These are phyloP conservation scores for Xylariaceae sp. DNA, from an alignment of 2,329 filamentous ascomycete genomes.

Conservation along the genomic window DNA sequence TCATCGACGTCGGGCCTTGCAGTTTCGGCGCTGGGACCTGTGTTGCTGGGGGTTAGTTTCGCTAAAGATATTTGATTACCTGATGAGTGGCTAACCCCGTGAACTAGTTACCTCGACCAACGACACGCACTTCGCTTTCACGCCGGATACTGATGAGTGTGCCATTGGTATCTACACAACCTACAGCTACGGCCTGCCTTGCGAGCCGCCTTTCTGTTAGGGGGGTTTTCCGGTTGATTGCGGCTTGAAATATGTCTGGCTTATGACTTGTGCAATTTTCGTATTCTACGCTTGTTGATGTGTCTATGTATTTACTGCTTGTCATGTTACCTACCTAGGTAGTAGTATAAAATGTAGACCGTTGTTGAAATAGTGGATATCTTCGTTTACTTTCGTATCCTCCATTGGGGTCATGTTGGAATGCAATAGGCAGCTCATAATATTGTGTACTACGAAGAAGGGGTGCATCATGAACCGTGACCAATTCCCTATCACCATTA, in stretches of 20 bases:
- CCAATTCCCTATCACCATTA: too few species aligned
- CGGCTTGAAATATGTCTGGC: neutral
- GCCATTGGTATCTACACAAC: constrained; percentile 33
- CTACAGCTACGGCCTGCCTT: constrained; percentile 31
- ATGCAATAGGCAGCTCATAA: too few species aligned
- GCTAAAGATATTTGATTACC: neutral
- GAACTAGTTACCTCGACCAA: constrained; percentile 31
- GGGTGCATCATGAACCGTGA: too few species aligned
- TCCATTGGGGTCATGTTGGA: neutral
- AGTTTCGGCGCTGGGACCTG: constrained; percentile 29
- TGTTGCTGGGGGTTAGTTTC: constrained; percentile 29
- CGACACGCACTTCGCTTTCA: constrained; percentile 32
- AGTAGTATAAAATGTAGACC: too few species aligned
- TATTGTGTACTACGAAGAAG: too few species aligned
- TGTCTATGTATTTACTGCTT: neutral
- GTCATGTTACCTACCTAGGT: too few species aligned
- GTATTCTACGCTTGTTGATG: neutral
- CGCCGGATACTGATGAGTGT: constrained; percentile 28
- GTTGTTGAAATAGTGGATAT: too few species aligned
- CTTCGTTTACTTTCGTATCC: neutral
- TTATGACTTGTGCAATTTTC: too few species aligned
- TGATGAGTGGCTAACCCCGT: constrained; percentile 8
- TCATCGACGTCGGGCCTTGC: constrained; percentile 34
- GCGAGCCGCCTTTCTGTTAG: constrained; percentile 20
- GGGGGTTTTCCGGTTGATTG: neutral